Percentiles rank a stretch among this genome's conserved stretches.
Evolutionary conservation across 164 flowering plant species (phyloP).

Genomic region (Cinnamomum chago): DNA sequence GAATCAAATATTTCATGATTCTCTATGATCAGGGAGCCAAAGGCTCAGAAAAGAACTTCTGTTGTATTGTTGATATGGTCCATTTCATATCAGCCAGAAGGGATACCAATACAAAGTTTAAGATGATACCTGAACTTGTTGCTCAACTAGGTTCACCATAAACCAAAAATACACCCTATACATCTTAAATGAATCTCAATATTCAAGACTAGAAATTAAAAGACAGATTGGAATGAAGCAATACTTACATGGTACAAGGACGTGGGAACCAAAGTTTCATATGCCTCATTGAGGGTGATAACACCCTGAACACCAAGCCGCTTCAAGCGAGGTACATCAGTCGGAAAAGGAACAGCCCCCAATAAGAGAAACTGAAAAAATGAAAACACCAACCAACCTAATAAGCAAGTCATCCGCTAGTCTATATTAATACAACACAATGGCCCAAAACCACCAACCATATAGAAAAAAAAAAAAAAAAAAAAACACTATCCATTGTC

Average conservation of each 20-base stretch:
- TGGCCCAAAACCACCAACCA: not conserved
- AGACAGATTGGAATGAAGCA: not conserved
- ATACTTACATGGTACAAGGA: constrained; percentile 49
- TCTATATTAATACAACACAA: not conserved
- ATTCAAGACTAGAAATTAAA: not conserved
- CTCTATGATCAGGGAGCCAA: too few relatives aligned
- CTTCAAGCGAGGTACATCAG: constrained; percentile 71
- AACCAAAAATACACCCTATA: not conserved
- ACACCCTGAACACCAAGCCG: constrained; percentile 78
- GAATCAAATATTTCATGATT: too few relatives aligned
- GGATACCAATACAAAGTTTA: too few relatives aligned
- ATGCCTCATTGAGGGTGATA: constrained; percentile 76
- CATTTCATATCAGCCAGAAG: too few relatives aligned
- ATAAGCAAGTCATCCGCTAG: not conserved
- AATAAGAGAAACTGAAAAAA: constrained; percentile 60
- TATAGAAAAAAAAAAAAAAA: too few relatives aligned
- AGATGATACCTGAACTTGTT: too few relatives aligned
- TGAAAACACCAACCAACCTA: not conserved
- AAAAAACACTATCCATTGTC: not conserved
- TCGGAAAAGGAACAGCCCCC: constrained; percentile 95
- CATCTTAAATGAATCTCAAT: not conserved
- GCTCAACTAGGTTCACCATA: too few relatives aligned
- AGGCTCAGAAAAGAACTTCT: too few relatives aligned
- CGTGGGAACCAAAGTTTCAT: constrained; percentile 71
- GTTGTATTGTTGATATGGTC: too few relatives aligned